Conservation (phyloP, 495 filamentous ascomycete species). For the Chaetomidium leptoderma region DNA sequence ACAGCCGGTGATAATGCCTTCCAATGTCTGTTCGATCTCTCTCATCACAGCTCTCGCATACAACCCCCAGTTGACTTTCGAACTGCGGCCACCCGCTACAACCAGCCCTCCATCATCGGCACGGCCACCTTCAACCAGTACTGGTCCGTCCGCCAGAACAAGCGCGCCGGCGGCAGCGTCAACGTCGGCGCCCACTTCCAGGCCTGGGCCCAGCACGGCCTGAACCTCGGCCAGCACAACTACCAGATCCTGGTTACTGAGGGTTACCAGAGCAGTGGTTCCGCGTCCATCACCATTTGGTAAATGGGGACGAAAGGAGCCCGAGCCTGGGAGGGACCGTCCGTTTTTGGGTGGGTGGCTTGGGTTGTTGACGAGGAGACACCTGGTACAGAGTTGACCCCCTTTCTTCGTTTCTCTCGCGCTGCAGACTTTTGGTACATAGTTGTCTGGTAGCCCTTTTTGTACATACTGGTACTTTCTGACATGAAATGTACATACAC, state of each 20-base stretch:
- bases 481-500: no score
- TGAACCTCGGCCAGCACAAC: slow-evolving; percentile 51
- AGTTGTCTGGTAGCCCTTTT: no score
- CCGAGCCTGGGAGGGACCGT: no score
- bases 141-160: slow-evolving; percentile 48
- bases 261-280: slow-evolving; percentile 54
- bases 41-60: no score
- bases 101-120: slow-evolving; percentile 56
- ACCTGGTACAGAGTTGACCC: no score
- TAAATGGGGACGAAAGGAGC: no score
- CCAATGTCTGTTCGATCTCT: slow-evolving; percentile 47
- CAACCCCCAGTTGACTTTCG: no score
- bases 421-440: no score
- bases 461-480: no score
- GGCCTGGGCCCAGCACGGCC: slow-evolving; percentile 46
- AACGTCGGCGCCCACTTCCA: slow-evolving; percentile 54
- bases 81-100: slow-evolving; percentile 55
- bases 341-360: no score
- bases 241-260: slow-evolving; percentile 59
- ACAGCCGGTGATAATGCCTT: not conserved
- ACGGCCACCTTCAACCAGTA: slow-evolving; percentile 55
- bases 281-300: slow-evolving; percentile 47
- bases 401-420: no score
- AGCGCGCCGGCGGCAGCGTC: slow-evolving; percentile 45
- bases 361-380: no score